Percentiles rank a stretch among this genome's conserved stretches.
Conservation (phyloP, 108 stramenopile species). For the Aurantiochytrium sp. region DNA sequence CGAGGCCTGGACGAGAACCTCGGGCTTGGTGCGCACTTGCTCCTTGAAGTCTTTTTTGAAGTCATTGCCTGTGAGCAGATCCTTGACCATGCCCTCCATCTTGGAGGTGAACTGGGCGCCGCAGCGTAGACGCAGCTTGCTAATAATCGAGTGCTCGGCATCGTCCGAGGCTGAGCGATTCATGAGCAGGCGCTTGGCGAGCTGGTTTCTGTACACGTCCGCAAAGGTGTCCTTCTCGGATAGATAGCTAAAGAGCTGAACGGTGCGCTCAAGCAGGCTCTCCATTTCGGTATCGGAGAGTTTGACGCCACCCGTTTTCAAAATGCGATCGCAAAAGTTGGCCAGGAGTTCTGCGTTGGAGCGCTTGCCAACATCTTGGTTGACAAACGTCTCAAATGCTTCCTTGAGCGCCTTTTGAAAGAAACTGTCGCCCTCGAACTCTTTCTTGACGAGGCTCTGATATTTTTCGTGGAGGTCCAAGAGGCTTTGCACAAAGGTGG, state of each 20-base stretch:
- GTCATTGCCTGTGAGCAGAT: conserved; percentile 85
- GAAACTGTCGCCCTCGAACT: conserved; percentile 79
- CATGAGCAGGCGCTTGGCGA: conserved; percentile 91
- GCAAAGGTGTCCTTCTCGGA: conserved; percentile 98
- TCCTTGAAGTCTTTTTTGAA: conserved; percentile 79
- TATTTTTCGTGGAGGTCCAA: conserved; percentile 94
- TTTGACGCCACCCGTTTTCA: conserved; percentile 96
- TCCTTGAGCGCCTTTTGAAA: conserved; percentile 99
- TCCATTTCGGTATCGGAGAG: conserved; percentile 89
- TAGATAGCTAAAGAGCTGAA: conserved; percentile 92
- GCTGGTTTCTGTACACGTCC: conserved; percentile 94
- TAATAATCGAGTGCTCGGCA: conserved; percentile 94
- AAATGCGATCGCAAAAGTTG: conserved; percentile 91
- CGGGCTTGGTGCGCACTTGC: conserved; percentile 36
- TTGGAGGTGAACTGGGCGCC: conserved; percentile 99
- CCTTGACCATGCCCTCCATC: conserved; percentile 98
- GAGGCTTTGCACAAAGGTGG: conserved; percentile 87
- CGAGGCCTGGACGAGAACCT: neutral
- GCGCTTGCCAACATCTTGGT: conserved; percentile 78
- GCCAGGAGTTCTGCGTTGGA: conserved; percentile 95
- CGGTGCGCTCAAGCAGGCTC: conserved; percentile 77
- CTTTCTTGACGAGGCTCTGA: conserved; percentile 72
- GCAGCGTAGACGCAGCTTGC: conserved; percentile 94
- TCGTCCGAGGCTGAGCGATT: conserved; percentile 93
- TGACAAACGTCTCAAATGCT: conserved; percentile 94